Evolutionary conservation across 257 asterid genomes (phyloP).

Genomic region (Voacanga thouarsii): DNA sequence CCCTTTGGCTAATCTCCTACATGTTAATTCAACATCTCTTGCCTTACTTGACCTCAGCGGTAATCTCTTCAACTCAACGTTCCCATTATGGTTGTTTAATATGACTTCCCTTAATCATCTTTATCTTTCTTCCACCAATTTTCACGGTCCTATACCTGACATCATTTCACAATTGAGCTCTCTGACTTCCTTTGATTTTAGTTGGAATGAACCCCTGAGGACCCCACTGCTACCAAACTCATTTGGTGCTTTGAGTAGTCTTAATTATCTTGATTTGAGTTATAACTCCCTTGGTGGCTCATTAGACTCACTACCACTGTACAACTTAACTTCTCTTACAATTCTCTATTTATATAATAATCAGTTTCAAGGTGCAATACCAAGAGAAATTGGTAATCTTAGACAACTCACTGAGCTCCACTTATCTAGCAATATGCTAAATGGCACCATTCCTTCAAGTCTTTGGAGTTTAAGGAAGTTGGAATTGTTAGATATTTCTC

Average conservation of each 20-base stretch:
- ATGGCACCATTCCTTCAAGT: not conserved
- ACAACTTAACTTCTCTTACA: slow-evolving; percentile 12
- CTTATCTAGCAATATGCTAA: not conserved
- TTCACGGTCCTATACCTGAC: slow-evolving; percentile 14
- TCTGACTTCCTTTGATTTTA: slow-evolving; percentile 9
- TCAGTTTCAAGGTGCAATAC: slow-evolving; percentile 13
- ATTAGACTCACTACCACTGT: not conserved
- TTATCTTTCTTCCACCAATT: slow-evolving; percentile 6
- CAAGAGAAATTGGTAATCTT: not conserved
- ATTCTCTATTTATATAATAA: not conserved
- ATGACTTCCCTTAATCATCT: slow-evolving; percentile 6
- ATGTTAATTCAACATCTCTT: slow-evolving; percentile 19
- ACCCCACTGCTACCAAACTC: too few species aligned
- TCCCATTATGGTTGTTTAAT: slow-evolving; percentile 22
- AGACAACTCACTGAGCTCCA: not conserved
- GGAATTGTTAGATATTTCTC: not conserved
- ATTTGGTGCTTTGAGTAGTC: too few species aligned
- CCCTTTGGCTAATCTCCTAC: slow-evolving; percentile 8
- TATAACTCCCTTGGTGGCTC: not conserved
- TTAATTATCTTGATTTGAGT: too few species aligned
- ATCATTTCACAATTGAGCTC: not conserved
- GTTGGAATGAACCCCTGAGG: too few species aligned
- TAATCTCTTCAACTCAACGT: not conserved
- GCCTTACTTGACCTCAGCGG: slow-evolving; percentile 5
- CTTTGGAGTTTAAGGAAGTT: not conserved